Evolutionary conservation across 2,329 filamentous ascomycete genomes (phyloP), one percentile per base, ranked within the genome.

Genomic region (Exophiala viscosa): DNA sequence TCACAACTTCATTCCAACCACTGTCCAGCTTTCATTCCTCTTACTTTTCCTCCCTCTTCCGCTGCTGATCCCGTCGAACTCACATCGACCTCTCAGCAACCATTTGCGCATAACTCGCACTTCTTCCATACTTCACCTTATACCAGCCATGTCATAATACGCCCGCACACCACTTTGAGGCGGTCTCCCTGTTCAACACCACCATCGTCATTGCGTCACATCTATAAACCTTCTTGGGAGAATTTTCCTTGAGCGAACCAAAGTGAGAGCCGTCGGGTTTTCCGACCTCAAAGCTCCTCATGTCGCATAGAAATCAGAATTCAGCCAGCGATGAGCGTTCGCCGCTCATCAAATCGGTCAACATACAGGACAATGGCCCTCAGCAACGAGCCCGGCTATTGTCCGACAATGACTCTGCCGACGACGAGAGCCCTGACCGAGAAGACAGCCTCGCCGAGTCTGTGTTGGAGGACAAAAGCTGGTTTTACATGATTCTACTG

Each of bases 401-500:
- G 31, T 56, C 57, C 3, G 32, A 45, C 13, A 45, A 47, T 9
- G 35, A 34, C 7, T 48, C 20, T 34, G 32, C 17, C 34, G 45
- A 39, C 15, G 44, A 45, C 32, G 52, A 57, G 28, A 36, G 34
- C 13, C 52, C 41, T 13, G 17, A 43, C 6, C 36, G 40, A 15
- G 32, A 32, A 38, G 38, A 49, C 23, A 44, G 46, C 17, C 42
- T 55, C 13, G 57, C 60, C 9, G 57, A 56, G 1, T 59, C 54
- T 2, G 46, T 55, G 7, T 48, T 65, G 60, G 57, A 62, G 42
- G 64, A 86, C 18, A 95, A 91, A 77, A 91, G 87, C 69, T 75
- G 85, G 41, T 90, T 86, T 84, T 95, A 95, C 70, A 76, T 97
- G 63, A 81, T 95, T 61, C 75, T 96, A 57, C 74, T 97, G 69